Base-by-base conservation (phyloP, 148 eudicot species). In the Fagopyrum homotropicum region DNA sequence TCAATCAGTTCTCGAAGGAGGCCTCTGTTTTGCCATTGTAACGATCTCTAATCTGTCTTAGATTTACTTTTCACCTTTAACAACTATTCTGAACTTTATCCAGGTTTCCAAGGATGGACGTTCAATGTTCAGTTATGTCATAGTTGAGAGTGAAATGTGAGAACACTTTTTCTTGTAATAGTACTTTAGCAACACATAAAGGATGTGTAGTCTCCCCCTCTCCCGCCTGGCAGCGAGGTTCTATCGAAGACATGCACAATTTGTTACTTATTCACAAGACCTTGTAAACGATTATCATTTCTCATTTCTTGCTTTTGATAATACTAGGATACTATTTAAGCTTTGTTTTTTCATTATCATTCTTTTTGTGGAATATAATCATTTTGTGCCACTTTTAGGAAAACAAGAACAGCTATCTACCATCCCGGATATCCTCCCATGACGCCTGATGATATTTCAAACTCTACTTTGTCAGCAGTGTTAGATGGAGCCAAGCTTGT, bases 51-150 rank as follows among this genome's bases (percentile, higher is more conserved):
- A 52, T 56, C 45, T 51, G 54, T 46, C 63, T 72, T 16, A 35
- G 70, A 72, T 14, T 64, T 74, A 60, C 22, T 55, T 73, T 69
- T n/a, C 4, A 43, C 19, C 44, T 40, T 55, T 29, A 60, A 60
- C 72, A 45, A 71, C 79, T 48, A 69, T 43, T 7, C 40, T 72
- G 77, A 47, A 72, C 56, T 56, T 48, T 73, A 49, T 83, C 79
- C 86, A 93, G 98, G 97, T 93, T 12, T 89, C 96, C 30, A 72
- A 89, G 82, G 98, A 85, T 22, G 98, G 98, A n/a, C 91, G 88
- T 78, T 93, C 98, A 30, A 89, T 93, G 74, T 91, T 88, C 79
- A 88, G 89, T 69, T 85, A 91, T 79, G 47, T 93, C 75, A 93
- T 93, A 75, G 94, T 93, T 61, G 98, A 93, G 81, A 85, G 77